Evolutionary conservation across 441 rosid genomes (phyloP), one percentile per base, ranked within the genome.

Genomic region (Adansonia rubrostipa): DNA sequence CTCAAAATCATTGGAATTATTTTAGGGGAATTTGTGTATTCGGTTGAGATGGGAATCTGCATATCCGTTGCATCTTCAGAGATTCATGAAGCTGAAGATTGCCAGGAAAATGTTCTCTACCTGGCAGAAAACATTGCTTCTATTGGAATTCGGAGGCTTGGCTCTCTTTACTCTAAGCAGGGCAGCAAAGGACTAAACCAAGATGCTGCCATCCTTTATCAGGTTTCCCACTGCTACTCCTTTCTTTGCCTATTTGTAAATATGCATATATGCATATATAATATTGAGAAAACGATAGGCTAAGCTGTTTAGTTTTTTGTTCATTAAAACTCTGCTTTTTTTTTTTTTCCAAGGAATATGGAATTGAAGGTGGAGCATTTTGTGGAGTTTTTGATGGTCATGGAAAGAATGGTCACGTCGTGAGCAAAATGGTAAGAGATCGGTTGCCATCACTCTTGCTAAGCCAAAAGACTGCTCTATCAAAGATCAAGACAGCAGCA

Each of bases 361-460:
- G 95, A 80, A 73, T 54, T 50, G 85, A 82, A 73, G 87, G 79
- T 62, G 97, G 93, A 81, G 88, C 79, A 0, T 82, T 93, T 8
- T 88, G 90, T 79, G 97, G 87, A 51, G 98, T 95, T 33, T 93
- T 92, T 79, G 98, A 95, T 79, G 98, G 98, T 13, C 97, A 95
- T 81, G 98, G 98, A 84, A 86, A 82, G 77, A 91, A 80, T 60
- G 98, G 98, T 74, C 92, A 92, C 28, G 15, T 81, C 0, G 88
- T 92, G 74, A 95, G 98, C 89, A 90, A 86, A 80, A 81, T 83
- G 54, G 97, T 90, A 51, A 86, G 92, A 71, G 86, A 91, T 51
- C 86, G 84, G 20, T 82, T 92, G 84, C 91, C 97, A 28, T 79
- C 88, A 2, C 87, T 90, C 13, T 22, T 95, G 64, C 83, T 91